Conservation (phyloP, 768 basidiomycete genomes). For the Suillus lakei region DNA sequence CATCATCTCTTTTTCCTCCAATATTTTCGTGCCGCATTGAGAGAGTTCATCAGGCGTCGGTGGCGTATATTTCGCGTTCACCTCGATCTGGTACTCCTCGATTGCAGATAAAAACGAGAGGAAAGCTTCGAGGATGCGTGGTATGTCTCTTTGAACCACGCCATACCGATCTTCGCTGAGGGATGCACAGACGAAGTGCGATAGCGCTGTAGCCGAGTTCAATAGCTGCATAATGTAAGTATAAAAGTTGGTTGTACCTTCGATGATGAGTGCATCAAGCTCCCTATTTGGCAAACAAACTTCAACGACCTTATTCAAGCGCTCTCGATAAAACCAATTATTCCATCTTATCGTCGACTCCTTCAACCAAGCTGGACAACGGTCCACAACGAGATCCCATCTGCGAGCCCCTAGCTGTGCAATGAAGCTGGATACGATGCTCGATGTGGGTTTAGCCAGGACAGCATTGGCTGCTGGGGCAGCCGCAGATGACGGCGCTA, state of each 20-base stretch:
- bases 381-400: slow-evolving; percentile 15
- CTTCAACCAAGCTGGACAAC: slow-evolving; percentile 38
- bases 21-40: slow-evolving; percentile 35
- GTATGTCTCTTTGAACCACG: slow-evolving; percentile 84
- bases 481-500: slow-evolving; percentile 28
- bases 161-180: slow-evolving; percentile 83
- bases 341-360: slow-evolving; percentile 29
- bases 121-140: slow-evolving; percentile 79
- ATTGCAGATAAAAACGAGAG: slow-evolving; percentile 66
- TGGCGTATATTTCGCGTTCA: slow-evolving; percentile 46
- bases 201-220: slow-evolving; percentile 53
- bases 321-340: slow-evolving; percentile 63
- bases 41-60: slow-evolving; percentile 39
- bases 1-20: slow-evolving; percentile 42
- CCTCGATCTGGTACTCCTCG: slow-evolving; percentile 64
- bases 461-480: background rate
- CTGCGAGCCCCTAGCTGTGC: slow-evolving; percentile 8
- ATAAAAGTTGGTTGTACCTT: slow-evolving; percentile 48
- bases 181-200: slow-evolving; percentile 71
- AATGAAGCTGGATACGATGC: slow-evolving; percentile 9
- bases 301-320: slow-evolving; percentile 57
- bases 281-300: slow-evolving; percentile 62
- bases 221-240: background rate
- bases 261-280: slow-evolving; percentile 62
- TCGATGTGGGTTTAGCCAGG: background rate